phyloP scores from a whole-genome alignment of 2,329 filamentous ascomycete species.

The Teratosphaeriaceae sp. region DNA sequence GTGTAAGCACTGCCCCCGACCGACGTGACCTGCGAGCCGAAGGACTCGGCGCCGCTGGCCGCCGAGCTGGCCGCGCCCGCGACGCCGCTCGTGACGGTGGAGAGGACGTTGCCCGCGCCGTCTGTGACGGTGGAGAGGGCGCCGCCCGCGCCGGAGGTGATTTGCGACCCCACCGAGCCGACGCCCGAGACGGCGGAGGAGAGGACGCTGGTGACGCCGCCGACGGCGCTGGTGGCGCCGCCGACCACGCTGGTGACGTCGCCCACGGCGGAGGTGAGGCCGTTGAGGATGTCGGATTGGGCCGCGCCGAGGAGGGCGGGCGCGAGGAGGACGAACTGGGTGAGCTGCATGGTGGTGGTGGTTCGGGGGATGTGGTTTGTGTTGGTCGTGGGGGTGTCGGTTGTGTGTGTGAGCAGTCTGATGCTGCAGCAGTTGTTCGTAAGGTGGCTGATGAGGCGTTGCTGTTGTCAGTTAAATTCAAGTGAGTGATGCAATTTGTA shows the following conservation, averaged over 20 bases:
- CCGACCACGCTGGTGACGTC: conserved; percentile 7
- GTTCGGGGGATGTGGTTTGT: neutral
- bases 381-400: neutral
- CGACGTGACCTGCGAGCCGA: too few species aligned
- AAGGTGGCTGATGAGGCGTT: too few species aligned
- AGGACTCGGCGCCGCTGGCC: conserved; percentile 1
- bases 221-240: conserved; percentile 1
- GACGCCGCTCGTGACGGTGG: neutral
- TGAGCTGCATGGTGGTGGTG: conserved; percentile 16
- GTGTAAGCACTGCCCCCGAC: conserved; percentile 1
- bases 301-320: conserved; percentile 14
- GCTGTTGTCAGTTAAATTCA: too few species aligned
- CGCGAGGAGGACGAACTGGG: conserved; percentile 16
- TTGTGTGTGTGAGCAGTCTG: neutral
- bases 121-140: conserved; percentile 2
- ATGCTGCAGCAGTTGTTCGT: too few species aligned
- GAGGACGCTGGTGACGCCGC: neutral
- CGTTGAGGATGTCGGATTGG: conserved; percentile 11
- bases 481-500: too few species aligned
- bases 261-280: conserved; percentile 4
- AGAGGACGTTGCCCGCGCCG: conserved; percentile 1
- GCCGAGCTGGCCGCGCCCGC: neutral
- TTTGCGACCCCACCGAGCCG: neutral
- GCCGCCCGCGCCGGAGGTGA: conserved; percentile 5
- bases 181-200: neutral